Evolutionary conservation across 768 basidiomycete genomes (phyloP).

Genomic region (Trametes gibbosa): DNA sequence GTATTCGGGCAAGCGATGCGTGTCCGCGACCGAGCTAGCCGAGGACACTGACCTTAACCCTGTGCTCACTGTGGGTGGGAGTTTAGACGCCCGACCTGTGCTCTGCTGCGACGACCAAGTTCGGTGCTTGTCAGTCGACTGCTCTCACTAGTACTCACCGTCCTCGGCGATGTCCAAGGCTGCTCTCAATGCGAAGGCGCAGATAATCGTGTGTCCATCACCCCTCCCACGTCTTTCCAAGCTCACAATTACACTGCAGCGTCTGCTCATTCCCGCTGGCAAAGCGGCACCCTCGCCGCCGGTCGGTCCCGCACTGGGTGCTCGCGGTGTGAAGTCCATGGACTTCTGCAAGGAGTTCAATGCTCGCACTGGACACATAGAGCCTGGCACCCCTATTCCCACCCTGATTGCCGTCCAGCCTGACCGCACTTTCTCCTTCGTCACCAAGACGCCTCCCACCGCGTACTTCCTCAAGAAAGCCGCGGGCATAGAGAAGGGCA

Average conservation of each 20-base stretch:
- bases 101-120: background rate
- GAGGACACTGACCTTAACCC: slow-evolving; percentile 3
- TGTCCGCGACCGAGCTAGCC: background rate
- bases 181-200: slow-evolving; percentile 56
- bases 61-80: background rate
- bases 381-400: slow-evolving; percentile 82
- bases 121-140: slow-evolving; percentile 1
- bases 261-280: slow-evolving; percentile 85
- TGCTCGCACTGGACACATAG: slow-evolving; percentile 88
- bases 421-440: slow-evolving; percentile 92
- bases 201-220: slow-evolving; percentile 63
- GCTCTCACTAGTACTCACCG: slow-evolving; percentile 3
- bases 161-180: slow-evolving; percentile 62
- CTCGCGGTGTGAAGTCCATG: slow-evolving; percentile 98
- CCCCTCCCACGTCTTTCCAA: background rate
- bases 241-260: slow-evolving; percentile 42
- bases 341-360: slow-evolving; percentile 99
- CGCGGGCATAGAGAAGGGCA: slow-evolving; percentile 87
- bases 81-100: slow-evolving; percentile 2
- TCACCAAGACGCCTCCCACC: slow-evolving; percentile 88
- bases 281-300: slow-evolving; percentile 96
- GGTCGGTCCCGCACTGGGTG: slow-evolving; percentile 95
- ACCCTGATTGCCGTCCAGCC: slow-evolving; percentile 93
- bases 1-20: background rate
- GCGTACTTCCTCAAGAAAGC: slow-evolving; percentile 90